Conservation (phyloP, 2,329 filamentous ascomycete genomes). For the Colletotrichum endophyticum region DNA sequence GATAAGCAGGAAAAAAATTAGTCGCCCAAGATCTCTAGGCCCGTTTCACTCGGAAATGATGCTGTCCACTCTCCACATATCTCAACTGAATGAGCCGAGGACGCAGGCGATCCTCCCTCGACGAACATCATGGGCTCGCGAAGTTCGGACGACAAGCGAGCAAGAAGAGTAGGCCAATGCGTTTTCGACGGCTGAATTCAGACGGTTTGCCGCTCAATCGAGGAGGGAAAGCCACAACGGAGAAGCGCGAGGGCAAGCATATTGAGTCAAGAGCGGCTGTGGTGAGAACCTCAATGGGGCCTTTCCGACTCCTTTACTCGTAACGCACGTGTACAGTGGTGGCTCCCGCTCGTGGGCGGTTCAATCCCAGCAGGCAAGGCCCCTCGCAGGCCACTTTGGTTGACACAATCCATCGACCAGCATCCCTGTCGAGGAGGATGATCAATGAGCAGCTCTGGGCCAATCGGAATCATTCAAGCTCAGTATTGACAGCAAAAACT, state of each 20-base stretch:
- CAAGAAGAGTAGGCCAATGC: background rate
- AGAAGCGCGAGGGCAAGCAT: background rate
- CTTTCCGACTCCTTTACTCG: background rate
- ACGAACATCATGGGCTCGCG: background rate
- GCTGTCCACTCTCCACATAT: constrained; percentile 1
- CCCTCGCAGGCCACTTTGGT: background rate
- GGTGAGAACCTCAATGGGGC: background rate
- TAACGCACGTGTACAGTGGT: constrained; percentile 8
- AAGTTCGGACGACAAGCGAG: background rate
- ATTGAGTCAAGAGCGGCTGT: constrained; percentile 1
- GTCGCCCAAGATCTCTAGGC: constrained; percentile 4
- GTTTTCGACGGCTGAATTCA: background rate
- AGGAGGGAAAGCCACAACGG: background rate
- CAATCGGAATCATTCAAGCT: constrained; percentile 18
- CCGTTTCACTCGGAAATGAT: constrained; percentile 18
- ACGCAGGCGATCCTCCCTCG: background rate
- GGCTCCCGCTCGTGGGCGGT: background rate
- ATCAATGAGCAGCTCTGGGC: background rate
- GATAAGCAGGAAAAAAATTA: background rate
- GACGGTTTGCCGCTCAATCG: background rate
- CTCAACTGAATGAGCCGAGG: background rate
- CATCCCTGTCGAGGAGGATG: background rate
- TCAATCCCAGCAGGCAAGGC: background rate
- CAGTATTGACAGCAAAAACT: background rate
- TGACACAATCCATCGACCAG: constrained; percentile 11